phyloP scores from a whole-genome alignment of 768 basidiomycete genomes.

The Trametes villosa region DNA sequence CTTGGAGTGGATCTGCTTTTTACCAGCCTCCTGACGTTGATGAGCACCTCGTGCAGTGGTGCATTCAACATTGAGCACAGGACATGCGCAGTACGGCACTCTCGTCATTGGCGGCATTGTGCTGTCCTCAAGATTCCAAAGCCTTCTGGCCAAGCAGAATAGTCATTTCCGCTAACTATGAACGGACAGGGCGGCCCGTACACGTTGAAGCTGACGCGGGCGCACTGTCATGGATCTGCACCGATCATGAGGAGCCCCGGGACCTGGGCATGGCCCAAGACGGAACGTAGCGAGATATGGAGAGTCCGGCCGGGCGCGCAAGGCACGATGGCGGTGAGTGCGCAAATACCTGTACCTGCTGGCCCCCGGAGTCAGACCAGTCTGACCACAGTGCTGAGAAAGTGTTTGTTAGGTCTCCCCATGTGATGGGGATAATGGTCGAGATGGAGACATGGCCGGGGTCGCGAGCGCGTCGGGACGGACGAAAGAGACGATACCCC shows the following conservation, averaged over 20 bases:
- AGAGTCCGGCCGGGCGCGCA: background rate
- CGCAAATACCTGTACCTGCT: too few relatives aligned
- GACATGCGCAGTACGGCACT: too few relatives aligned
- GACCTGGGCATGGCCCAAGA: background rate
- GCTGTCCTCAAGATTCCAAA: background rate
- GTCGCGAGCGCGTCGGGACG: slow-evolving; percentile 6
- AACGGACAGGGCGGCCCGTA: background rate
- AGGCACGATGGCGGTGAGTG: background rate
- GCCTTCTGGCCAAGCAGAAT: background rate
- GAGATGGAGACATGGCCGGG: slow-evolving; percentile 11
- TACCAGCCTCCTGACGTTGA: too few relatives aligned
- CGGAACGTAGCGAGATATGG: slow-evolving; percentile 10
- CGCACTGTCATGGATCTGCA: background rate
- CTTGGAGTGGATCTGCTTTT: too few relatives aligned
- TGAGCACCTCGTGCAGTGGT: too few relatives aligned
- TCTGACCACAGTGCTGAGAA: background rate
- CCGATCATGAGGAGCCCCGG: background rate
- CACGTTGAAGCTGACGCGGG: too few relatives aligned
- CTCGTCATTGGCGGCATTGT: too few relatives aligned
- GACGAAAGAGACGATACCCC: slow-evolving; percentile 1
- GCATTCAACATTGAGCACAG: too few relatives aligned
- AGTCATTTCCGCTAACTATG: background rate
- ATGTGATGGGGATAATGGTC: background rate
- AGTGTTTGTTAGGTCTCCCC: background rate
- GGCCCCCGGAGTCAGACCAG: too few relatives aligned